Base-by-base conservation (phyloP, 2,329 filamentous ascomycete species). In the Cladosporium colombiae region DNA sequence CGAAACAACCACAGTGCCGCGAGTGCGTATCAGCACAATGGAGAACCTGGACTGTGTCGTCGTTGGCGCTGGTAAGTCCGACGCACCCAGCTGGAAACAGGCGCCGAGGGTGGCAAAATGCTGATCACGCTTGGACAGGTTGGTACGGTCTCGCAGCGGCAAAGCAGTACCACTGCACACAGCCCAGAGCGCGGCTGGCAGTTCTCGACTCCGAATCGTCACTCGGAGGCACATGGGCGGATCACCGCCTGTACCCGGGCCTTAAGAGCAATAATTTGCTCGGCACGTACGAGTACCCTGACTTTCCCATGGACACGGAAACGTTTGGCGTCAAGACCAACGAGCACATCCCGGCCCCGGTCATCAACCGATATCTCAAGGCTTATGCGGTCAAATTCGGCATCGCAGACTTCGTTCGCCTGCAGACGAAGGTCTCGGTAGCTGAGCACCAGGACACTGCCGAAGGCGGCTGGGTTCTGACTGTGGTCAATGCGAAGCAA, bases 231-330 rank as follows among this genome's bases (percentile, higher is more conserved):
- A 87, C 88, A 23, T 93, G 90, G 91, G 85, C 87, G 7, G 80
- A 86, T 64, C 80, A 89, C 46, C 84, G 89, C 1, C 77, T 92
- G 0, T 90, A 93, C 74, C 85, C 87, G 0, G 87, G 86, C 1
- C 82, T 94, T 58, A 90, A 88, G 72, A 88, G 86, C 64, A 93
- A 94, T 77, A 93, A 93, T 72, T 84, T 91, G 74, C 76, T 88
- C 18, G 90, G 90, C 3, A 89, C 86, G 0, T 91, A 89, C 70
- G 89, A 93, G 74, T 92, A 86, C 72, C 86, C 87, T 0, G 91
- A 92, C 71, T 91, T 91, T 67, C 89, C 89, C n/a, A 89, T 93
- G 87, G 61, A 63, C 23, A 69, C 71, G 1, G 76, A 77, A 2
- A 69, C 80, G 7, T 82, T 81, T 65, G 79, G 76, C 23, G 80